Percentiles rank a stretch among this genome's conserved stretches.
These are phyloP conservation scores for Eucalyptus erythrocorys DNA, from an alignment of 345 rosid species.

Conservation along the genomic window DNA sequence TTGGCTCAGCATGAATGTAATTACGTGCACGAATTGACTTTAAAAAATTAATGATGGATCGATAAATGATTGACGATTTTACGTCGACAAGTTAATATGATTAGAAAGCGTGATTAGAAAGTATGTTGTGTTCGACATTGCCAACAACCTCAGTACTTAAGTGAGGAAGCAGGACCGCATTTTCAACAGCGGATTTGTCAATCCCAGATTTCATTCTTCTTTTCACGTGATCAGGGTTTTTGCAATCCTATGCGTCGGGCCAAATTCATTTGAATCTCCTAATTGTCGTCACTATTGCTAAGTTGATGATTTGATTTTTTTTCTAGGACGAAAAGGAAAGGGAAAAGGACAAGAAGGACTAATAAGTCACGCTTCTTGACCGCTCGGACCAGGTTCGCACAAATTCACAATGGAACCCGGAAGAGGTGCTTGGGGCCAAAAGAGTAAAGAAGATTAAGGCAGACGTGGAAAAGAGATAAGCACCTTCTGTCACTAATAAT, in stretches of 20 bases:
- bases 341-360: not conserved
- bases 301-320: not conserved
- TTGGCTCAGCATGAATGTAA: not conserved
- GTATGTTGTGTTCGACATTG: fast-evolving
- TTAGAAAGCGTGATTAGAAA: not conserved
- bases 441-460: not conserved
- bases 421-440: not conserved
- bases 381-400: not conserved
- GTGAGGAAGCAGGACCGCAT: not conserved
- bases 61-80: not conserved
- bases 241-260: not conserved
- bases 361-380: not conserved
- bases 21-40: not conserved
- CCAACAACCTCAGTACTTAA: not conserved
- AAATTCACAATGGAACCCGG: not conserved
- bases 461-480: not conserved
- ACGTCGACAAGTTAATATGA: fast-evolving
- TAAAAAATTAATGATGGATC: fast-evolving
- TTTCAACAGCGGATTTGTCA: not conserved
- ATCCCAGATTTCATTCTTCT: not conserved
- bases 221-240: not conserved
- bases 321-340: not conserved
- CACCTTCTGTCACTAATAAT: not conserved
- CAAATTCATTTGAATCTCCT: not conserved
- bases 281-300: not conserved